phyloP scores from a whole-genome alignment of 2,329 filamentous ascomycete species.

The Botrytis medusae region DNA sequence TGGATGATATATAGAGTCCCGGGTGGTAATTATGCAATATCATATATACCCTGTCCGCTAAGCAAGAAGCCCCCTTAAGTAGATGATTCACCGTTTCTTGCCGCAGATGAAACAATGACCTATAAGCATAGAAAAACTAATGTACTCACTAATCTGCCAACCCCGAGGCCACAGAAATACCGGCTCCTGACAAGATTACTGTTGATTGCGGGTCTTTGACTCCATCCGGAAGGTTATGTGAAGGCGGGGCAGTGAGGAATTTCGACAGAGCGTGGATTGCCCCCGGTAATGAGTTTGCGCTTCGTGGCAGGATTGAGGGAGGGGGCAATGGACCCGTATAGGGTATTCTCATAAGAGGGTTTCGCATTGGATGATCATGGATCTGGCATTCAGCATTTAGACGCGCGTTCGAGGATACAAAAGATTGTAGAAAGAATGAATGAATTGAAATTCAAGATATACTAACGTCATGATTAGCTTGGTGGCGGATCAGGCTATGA shows the following conservation, averaged over 20 bases:
- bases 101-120: constrained; percentile 2
- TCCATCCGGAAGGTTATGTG: constrained; percentile 45
- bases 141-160: constrained; percentile 77
- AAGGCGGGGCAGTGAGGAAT: constrained; percentile 68
- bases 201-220: constrained; percentile 48
- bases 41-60: background rate
- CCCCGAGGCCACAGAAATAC: constrained; percentile 89
- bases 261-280: constrained; percentile 74
- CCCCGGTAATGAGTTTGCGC: constrained; percentile 67
- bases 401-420: constrained; percentile 7
- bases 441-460: background rate
- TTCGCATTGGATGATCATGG: constrained; percentile 52
- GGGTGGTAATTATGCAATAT: background rate
- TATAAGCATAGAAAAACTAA: background rate
- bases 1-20: background rate
- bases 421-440: background rate
- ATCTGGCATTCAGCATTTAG: background rate
- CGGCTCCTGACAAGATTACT: constrained; percentile 75
- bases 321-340: constrained; percentile 81
- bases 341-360: constrained; percentile 80
- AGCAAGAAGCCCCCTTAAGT: background rate
- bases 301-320: constrained; percentile 70
- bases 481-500: constrained; percentile 6
- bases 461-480: background rate
- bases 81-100: background rate